Evolutionary conservation across 2,329 filamentous ascomycete genomes (phyloP).

Genomic region (Paracamarosporium sp.): DNA sequence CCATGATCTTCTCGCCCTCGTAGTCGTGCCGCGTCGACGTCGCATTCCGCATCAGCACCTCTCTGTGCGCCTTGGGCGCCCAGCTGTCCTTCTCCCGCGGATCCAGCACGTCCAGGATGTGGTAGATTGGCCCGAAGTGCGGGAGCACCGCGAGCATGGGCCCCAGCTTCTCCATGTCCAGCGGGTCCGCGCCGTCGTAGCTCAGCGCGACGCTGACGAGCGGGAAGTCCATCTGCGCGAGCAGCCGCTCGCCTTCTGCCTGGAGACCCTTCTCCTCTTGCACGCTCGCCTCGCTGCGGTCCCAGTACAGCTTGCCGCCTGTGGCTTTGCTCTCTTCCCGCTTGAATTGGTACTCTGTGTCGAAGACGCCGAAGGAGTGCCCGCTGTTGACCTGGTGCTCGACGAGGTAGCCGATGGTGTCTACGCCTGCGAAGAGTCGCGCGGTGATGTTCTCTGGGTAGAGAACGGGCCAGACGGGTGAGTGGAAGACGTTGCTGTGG

Average conservation of each 20-base stretch:
- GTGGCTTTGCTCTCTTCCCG: constrained; percentile 32
- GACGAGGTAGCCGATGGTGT: constrained; percentile 33
- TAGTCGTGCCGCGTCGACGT: constrained; percentile 47
- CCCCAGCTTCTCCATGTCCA: constrained; percentile 31
- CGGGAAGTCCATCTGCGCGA: constrained; percentile 49
- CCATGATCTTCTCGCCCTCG: constrained; percentile 43
- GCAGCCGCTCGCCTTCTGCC: constrained; percentile 28
- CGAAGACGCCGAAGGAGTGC: constrained; percentile 48
- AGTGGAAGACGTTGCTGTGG: constrained; percentile 42
- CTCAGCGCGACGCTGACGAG: constrained; percentile 46
- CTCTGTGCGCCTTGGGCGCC: constrained; percentile 30
- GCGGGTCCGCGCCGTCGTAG: constrained; percentile 39
- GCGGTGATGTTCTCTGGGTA: constrained; percentile 31
- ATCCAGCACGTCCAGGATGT: constrained; percentile 27
- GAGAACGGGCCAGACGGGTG: constrained; percentile 30
- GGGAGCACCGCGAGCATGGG: constrained; percentile 30
- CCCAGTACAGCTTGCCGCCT: constrained; percentile 36
- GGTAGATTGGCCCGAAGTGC: constrained; percentile 29
- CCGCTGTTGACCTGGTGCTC: constrained; percentile 43
- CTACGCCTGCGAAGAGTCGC: constrained; percentile 14
- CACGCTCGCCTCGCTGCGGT: constrained; percentile 22
- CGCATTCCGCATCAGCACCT: constrained; percentile 47
- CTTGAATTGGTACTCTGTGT: constrained; percentile 47
- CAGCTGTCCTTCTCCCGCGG: constrained; percentile 31
- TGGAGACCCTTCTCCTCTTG: constrained; percentile 22